These are phyloP conservation scores for Tetrapisispora namnaoensis DNA, from an alignment of 805 yeast genomes.

Conservation along the genomic window DNA sequence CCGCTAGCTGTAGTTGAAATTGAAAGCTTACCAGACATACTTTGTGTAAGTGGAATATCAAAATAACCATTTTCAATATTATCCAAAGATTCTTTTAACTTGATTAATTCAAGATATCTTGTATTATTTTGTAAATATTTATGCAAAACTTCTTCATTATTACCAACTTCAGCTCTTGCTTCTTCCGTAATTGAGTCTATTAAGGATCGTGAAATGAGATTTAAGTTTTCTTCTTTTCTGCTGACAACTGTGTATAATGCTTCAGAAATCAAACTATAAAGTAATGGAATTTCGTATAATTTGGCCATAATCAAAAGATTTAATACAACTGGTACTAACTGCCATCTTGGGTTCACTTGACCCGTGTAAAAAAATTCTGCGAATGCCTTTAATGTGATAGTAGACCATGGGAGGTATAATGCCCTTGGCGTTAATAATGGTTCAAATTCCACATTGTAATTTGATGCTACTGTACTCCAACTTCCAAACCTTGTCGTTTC, in stretches of 20 bases:
- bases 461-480: conserved; percentile 11
- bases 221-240: conserved; percentile 44
- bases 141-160: conserved; percentile 16
- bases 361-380: conserved; percentile 72
- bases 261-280: conserved; percentile 61
- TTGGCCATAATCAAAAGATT: conserved; percentile 56
- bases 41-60: conserved; percentile 43
- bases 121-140: conserved; percentile 20
- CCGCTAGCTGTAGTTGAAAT: conserved; percentile 18
- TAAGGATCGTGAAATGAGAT: conserved; percentile 6
- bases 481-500: conserved; percentile 9
- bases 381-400: conserved; percentile 52
- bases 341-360: conserved; percentile 68
- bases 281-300: conserved; percentile 56
- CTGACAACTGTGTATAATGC: conserved; percentile 61
- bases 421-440: conserved; percentile 59
- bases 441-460: conserved; percentile 33
- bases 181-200: conserved; percentile 3
- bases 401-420: conserved; percentile 57
- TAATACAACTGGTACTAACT: conserved; percentile 56
- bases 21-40: conserved; percentile 32
- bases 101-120: conserved; percentile 32
- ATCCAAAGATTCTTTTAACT: conserved; percentile 45
- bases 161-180: not conserved
- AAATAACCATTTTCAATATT: conserved; percentile 58